A percentile compares a stretch with the other conserved stretches of the same genome.
These are phyloP conservation scores for Phytophthora brassicae DNA, from an alignment of 352 stramenopile species.

Conservation along the genomic window DNA sequence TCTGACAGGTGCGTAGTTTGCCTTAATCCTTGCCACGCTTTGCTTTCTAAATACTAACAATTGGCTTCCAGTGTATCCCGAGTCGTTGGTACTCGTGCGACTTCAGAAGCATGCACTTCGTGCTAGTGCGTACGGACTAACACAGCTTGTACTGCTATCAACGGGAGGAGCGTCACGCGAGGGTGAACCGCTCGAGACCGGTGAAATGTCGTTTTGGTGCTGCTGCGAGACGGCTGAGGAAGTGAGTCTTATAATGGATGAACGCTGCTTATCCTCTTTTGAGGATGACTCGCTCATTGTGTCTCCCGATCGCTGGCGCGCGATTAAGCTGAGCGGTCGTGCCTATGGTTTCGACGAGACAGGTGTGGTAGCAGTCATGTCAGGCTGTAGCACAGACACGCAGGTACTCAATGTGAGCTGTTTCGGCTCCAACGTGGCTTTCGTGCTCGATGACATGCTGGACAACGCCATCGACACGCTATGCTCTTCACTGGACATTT, in stretches of 20 bases:
- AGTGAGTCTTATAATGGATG: slow-evolving; percentile 79
- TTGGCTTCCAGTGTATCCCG: slow-evolving; percentile 59
- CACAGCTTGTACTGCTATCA: slow-evolving; percentile 72
- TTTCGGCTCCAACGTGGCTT: slow-evolving; percentile 81
- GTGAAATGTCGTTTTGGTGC: slow-evolving; percentile 75
- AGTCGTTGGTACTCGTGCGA: slow-evolving; percentile 74
- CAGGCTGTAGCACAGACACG: slow-evolving; percentile 69
- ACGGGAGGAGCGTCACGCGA: slow-evolving; percentile 20
- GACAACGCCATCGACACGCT: slow-evolving; percentile 70
- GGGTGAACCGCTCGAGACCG: slow-evolving; percentile 15
- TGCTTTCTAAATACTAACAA: background rate
- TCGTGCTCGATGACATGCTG: slow-evolving; percentile 81
- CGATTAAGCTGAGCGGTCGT: slow-evolving; percentile 82
- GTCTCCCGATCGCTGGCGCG: slow-evolving; percentile 82
- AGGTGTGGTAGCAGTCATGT: slow-evolving; percentile 86
- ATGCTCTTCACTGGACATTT: slow-evolving; percentile 68
- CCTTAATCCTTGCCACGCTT: no score
- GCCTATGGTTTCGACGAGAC: slow-evolving; percentile 87
- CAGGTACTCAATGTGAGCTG: slow-evolving; percentile 88
- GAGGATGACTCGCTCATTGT: slow-evolving; percentile 75
- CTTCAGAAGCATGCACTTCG: slow-evolving; percentile 75
- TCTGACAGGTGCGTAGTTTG: slow-evolving; percentile 49
- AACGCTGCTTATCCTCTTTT: slow-evolving; percentile 70
- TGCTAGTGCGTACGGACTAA: slow-evolving; percentile 75
- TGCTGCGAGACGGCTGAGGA: slow-evolving; percentile 86